Evolutionary conservation across 202 grass and related monocot genomes (phyloP), one percentile per base, ranked within the genome.

Genomic region (Hordeum pubiflorum): DNA sequence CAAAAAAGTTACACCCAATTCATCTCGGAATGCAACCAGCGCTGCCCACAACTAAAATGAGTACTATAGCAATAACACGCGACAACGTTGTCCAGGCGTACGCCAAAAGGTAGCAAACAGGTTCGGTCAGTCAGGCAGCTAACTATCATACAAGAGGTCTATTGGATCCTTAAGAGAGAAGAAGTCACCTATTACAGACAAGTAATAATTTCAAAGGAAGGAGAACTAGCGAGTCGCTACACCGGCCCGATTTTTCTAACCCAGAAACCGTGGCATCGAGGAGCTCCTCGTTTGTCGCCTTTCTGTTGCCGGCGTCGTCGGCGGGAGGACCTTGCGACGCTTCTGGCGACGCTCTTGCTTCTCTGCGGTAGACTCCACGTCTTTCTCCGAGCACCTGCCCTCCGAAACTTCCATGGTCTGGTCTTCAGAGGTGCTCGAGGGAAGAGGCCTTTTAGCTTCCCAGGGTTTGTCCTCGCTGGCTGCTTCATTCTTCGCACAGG

Each of bases 261-360:
- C 82, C 81, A 46, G 24, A 74, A 66, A 54, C 21, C 33, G 18
- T 43, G 31, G 31, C 13, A 56, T 69, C 1, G 75, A 77, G 6
- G 68, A 86, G 65, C 82, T 90, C 48, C 82, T 66, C 27, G 78
- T 85, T 17, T 3, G 52, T 72, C 80, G 86, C 72, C 59, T 85
- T 9, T 68, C 58, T 32, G 66, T 62, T 72, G 69, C 75, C 0
- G 31, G 13, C 40, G 20, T 24, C 0, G 5, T 0, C 21, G 58
- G 12, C 58, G 0, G 4, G 59, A 63, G 12, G 39, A 85, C 62
- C 86, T 91, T 94, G 11, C 86, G 86, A 24, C 92, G 81, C 84
- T 94, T 94, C 78, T 65, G 37, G 36, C 66, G 74, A 38, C 60
- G 59, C 41, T 86, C 83, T 58, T 24, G 36, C 80, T 81, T 94